A percentile compares a stretch with the other conserved stretches of the same genome.
Conservation (phyloP, 2,329 filamentous ascomycete genomes). For the Alternaria burnsii region DNA sequence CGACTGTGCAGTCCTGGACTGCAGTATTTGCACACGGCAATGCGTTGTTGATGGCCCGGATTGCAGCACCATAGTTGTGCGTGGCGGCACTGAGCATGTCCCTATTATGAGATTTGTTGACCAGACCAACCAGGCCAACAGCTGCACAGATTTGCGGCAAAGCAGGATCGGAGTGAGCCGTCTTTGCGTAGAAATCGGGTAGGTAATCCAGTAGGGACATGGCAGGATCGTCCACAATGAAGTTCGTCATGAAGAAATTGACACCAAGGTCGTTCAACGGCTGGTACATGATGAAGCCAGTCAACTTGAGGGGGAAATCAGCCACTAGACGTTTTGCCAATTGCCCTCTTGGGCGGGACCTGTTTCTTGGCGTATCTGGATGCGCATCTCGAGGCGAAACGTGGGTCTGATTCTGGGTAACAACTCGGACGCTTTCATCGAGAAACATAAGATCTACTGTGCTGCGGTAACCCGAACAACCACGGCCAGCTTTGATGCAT, state of each 20-base stretch:
- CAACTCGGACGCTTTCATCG: slow-evolving; percentile 35
- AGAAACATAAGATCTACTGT: slow-evolving; percentile 40
- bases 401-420: slow-evolving; percentile 23
- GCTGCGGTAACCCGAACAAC: slow-evolving; percentile 41
- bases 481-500: slow-evolving; percentile 36
- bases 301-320: slow-evolving; percentile 19
- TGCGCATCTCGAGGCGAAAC: background rate
- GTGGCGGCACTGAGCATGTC: slow-evolving; percentile 29
- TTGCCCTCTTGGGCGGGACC: background rate
- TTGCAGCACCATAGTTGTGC: slow-evolving; percentile 32
- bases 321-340: background rate
- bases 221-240: slow-evolving; percentile 32
- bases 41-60: slow-evolving; percentile 32
- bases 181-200: slow-evolving; percentile 28
- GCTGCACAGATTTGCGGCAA: slow-evolving; percentile 34
- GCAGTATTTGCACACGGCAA: slow-evolving; percentile 23
- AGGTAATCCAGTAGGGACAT: slow-evolving; percentile 38
- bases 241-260: slow-evolving; percentile 42
- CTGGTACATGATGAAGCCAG: slow-evolving; percentile 34
- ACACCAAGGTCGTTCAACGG: slow-evolving; percentile 37
- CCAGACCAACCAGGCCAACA: slow-evolving; percentile 37
- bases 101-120: slow-evolving; percentile 21
- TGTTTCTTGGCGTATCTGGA: background rate
- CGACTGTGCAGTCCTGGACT: slow-evolving; percentile 30
- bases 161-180: slow-evolving; percentile 22